Percentiles rank a stretch among this genome's conserved stretches.
Evolutionary conservation across 2,329 filamentous ascomycete genomes (phyloP).

Genomic region (Apiospora pterosperma): DNA sequence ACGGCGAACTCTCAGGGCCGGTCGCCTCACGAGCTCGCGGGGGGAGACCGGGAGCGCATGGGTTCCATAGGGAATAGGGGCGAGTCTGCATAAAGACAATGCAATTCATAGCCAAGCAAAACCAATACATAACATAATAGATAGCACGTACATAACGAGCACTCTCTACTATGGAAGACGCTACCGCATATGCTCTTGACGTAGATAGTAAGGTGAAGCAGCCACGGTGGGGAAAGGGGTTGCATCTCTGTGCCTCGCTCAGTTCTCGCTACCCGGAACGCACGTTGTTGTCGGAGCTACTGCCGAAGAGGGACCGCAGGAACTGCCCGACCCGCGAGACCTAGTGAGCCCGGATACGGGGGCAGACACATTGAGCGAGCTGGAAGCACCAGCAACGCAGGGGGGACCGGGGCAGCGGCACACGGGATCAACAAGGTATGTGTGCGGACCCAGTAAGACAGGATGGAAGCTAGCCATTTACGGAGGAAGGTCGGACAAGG

Average conservation of each 20-base stretch:
- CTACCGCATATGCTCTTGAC: neutral
- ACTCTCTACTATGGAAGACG: neutral
- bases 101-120: neutral
- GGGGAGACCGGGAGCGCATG: neutral
- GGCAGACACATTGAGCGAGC: too few relatives aligned
- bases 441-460: too few relatives aligned
- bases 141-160: neutral
- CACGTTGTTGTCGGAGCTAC: neutral
- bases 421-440: neutral
- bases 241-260: too few relatives aligned
- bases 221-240: too few relatives aligned
- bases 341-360: too few relatives aligned
- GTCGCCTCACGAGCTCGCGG: neutral
- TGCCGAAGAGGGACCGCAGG: neutral
- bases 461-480: too few relatives aligned
- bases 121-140: neutral
- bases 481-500: too few relatives aligned
- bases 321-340: neutral
- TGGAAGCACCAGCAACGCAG: neutral
- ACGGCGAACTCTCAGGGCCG: neutral
- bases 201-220: neutral
- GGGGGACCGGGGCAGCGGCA: too few relatives aligned
- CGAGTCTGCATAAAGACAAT: neutral
- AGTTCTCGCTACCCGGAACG: neutral
- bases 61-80: neutral